Evolutionary conservation across 768 basidiomycete genomes (phyloP).

Genomic region (Mycena capillaripes): DNA sequence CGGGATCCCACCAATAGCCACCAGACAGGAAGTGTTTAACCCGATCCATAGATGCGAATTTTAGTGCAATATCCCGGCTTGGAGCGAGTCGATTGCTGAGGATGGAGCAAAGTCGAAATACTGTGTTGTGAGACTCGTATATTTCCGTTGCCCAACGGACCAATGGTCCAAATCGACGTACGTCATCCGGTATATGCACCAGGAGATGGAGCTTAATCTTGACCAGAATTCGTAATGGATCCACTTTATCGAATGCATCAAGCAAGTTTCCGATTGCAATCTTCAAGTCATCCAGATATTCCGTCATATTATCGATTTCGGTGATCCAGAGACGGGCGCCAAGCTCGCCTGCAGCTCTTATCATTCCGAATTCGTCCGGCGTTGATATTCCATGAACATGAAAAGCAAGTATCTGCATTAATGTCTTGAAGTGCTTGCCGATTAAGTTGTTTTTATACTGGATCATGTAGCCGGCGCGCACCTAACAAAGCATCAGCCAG

Average conservation of each 20-base stretch:
- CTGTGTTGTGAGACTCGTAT: conserved; percentile 55
- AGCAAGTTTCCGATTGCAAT: conserved; percentile 49
- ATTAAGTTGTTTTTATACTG: conserved; percentile 51
- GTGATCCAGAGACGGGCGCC: conserved; percentile 50
- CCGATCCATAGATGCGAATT: conserved; percentile 42
- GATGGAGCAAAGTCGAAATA: conserved; percentile 53
- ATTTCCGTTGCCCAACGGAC: conserved; percentile 52
- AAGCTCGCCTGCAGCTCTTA: conserved; percentile 40
- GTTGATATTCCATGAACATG: conserved; percentile 45
- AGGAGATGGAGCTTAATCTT: conserved; percentile 54
- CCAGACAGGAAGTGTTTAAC: conserved; percentile 52
- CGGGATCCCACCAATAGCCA: conserved; percentile 48
- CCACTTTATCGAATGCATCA: conserved; percentile 46
- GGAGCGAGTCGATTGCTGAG: conserved; percentile 53
- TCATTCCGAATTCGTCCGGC: conserved; percentile 35
- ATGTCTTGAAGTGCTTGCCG: conserved; percentile 51
- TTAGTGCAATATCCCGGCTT: conserved; percentile 49
- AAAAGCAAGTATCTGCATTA: conserved; percentile 48
- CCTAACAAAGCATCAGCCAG: background rate
- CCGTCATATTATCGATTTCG: conserved; percentile 44
- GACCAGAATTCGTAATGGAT: conserved; percentile 48
- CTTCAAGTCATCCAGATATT: conserved; percentile 42
- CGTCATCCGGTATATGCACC: conserved; percentile 44
- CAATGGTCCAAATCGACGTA: conserved; percentile 49
- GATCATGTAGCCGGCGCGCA: conserved; percentile 48